A percentile compares a stretch with the other conserved stretches of the same genome.
Evolutionary conservation across 768 basidiomycete species (phyloP).

Genomic region (Leccinum truebloodii): DNA sequence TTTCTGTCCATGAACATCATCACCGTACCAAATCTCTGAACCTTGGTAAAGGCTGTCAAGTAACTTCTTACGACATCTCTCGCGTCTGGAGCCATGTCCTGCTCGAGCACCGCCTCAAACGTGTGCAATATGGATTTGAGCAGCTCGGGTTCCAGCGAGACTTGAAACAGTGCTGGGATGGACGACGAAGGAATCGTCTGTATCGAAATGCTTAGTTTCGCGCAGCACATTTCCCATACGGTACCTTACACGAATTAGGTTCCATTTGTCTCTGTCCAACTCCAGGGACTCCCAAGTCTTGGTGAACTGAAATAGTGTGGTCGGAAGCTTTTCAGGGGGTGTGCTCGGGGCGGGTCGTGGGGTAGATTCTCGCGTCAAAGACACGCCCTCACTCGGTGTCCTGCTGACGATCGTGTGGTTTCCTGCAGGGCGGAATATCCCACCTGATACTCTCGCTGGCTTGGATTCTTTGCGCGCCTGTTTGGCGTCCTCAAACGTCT

Average conservation of each 20-base stretch:
- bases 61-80: slow-evolving; percentile 43
- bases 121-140: slow-evolving; percentile 58
- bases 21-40: slow-evolving; percentile 65
- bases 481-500: slow-evolving; percentile 61
- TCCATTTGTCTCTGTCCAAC: slow-evolving; percentile 51
- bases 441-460: slow-evolving; percentile 58
- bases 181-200: slow-evolving; percentile 57
- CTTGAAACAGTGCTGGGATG: slow-evolving; percentile 65
- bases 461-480: slow-evolving; percentile 50
- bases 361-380: slow-evolving; percentile 6
- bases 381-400: slow-evolving; percentile 19
- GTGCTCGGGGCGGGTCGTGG: slow-evolving; percentile 4
- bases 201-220: neutral
- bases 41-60: slow-evolving; percentile 50
- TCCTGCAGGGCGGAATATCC: slow-evolving; percentile 70
- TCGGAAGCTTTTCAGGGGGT: slow-evolving; percentile 29
- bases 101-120: slow-evolving; percentile 40
- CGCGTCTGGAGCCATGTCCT: slow-evolving; percentile 11
- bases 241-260: slow-evolving; percentile 53
- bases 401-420: slow-evolving; percentile 56
- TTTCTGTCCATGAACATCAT: slow-evolving; percentile 57
- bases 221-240: neutral
- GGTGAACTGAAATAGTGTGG: slow-evolving; percentile 63
- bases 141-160: slow-evolving; percentile 65
- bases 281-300: slow-evolving; percentile 53